Evolutionary conservation across 2,329 filamentous ascomycete species (phyloP).

Genomic region (Xylaria sp.): DNA sequence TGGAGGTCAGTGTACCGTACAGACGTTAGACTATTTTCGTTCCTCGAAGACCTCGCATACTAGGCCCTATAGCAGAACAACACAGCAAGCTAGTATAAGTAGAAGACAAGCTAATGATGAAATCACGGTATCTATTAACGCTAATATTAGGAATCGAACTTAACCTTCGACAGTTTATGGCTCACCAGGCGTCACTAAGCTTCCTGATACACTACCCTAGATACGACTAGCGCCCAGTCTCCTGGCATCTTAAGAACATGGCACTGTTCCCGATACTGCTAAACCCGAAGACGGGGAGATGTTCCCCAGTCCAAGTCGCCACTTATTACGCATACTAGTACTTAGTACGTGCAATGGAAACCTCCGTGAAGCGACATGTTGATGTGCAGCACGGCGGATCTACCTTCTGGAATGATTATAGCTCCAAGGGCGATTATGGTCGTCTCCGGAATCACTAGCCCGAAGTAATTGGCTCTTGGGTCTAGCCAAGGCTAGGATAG

Average conservation of each 20-base stretch:
- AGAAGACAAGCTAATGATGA: not conserved
- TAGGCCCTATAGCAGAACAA: not conserved
- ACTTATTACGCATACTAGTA: not conserved
- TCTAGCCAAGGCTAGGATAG: constrained; percentile 25
- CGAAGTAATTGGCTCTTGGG: constrained; percentile 20
- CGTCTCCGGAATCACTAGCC: constrained; percentile 24
- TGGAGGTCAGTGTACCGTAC: constrained; percentile 13
- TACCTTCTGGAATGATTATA: constrained; percentile 36
- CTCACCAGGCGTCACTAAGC: not conserved
- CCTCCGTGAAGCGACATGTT: constrained; percentile 15
- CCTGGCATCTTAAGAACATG: not conserved
- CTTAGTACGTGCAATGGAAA: not conserved
- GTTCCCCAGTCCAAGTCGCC: constrained; percentile 2
- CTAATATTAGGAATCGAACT: not conserved
- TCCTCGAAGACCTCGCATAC: not conserved
- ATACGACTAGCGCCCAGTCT: not conserved
- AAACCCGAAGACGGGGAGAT: not conserved
- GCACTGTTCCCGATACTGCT: not conserved
- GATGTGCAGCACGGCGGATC: constrained; percentile 18
- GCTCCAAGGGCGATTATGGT: constrained; percentile 23
- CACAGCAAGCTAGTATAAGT: not conserved
- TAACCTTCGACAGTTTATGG: not conserved
- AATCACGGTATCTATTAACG: not conserved
- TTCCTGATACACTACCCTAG: not conserved
- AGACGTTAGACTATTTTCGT: not conserved